These are phyloP conservation scores for Saccharum officinarum DNA, from an alignment of 176 grass and related monocot species.

Conservation along the genomic window DNA sequence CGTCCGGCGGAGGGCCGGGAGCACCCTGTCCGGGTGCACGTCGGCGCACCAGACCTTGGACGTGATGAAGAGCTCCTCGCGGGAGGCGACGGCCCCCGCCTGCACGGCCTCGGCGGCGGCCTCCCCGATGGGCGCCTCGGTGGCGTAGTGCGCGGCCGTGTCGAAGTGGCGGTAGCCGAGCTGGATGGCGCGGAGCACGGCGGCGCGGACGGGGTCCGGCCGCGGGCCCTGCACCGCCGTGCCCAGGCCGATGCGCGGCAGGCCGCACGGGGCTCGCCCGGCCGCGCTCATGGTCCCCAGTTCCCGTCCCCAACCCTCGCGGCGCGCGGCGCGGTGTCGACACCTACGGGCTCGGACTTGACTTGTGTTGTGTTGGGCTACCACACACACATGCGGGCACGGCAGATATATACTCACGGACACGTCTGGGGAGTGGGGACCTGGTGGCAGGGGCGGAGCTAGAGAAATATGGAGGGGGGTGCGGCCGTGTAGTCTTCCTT, in stretches of 20 bases:
- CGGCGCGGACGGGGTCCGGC: constrained; percentile 38
- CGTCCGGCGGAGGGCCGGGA: constrained; percentile 52
- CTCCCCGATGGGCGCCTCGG: constrained; percentile 56
- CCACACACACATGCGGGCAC: background rate
- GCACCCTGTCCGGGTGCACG: constrained; percentile 45
- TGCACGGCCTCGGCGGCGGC: constrained; percentile 56
- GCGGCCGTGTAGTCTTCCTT: too few relatives aligned
- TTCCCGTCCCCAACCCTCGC: background rate
- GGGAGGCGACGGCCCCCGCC: constrained; percentile 39
- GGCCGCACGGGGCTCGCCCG: background rate
- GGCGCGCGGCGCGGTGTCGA: background rate
- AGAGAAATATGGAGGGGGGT: too few relatives aligned
- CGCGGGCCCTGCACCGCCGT: constrained; percentile 51
- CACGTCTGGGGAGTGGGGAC: too few relatives aligned
- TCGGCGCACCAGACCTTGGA: constrained; percentile 77
- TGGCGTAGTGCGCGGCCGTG: constrained; percentile 59
- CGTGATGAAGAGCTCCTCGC: constrained; percentile 69
- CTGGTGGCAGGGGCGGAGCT: too few relatives aligned
- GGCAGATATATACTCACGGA: background rate
- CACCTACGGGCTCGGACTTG: background rate
- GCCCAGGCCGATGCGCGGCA: constrained; percentile 58
- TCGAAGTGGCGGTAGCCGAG: constrained; percentile 71
- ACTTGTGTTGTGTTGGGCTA: background rate
- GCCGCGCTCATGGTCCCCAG: background rate
- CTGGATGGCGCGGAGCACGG: constrained; percentile 53